These are phyloP conservation scores for Linderina pennispora DNA, from an alignment of 192 early-diverging fungal species.

Conservation along the genomic window DNA sequence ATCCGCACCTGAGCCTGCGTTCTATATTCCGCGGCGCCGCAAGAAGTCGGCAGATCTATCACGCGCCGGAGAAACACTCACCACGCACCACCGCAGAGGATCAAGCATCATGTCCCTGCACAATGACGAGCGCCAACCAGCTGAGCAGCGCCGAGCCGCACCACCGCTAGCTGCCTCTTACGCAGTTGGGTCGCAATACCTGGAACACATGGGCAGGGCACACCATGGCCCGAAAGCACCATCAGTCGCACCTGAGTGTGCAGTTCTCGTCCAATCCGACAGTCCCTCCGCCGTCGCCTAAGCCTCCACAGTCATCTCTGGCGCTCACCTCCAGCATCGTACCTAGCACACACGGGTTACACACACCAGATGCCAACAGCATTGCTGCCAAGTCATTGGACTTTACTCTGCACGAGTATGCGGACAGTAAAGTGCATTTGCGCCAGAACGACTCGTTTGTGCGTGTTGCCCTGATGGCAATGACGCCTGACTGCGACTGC, in stretches of 20 bases:
- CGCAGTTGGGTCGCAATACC: constrained; percentile 9
- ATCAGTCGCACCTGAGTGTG: neutral
- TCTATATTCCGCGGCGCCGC: too few relatives aligned
- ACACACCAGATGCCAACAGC: too few relatives aligned
- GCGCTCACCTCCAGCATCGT: too few relatives aligned
- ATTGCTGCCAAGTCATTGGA: constrained; percentile 9
- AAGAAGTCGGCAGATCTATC: too few relatives aligned
- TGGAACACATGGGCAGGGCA: neutral
- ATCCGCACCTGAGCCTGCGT: constrained; percentile 34
- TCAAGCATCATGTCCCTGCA: too few relatives aligned
- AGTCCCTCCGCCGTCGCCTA: neutral
- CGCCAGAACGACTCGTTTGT: constrained; percentile 28
- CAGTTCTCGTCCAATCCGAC: neutral
- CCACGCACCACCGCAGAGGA: too few relatives aligned
- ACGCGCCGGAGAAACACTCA: too few relatives aligned
- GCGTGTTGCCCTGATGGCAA: constrained; percentile 38
- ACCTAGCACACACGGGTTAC: too few relatives aligned
- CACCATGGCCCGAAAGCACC: neutral
- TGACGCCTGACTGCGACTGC: constrained; percentile 36
- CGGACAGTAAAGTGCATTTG: constrained; percentile 29
- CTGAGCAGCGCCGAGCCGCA: too few relatives aligned
- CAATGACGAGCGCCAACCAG: too few relatives aligned
- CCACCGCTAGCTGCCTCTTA: constrained; percentile 13
- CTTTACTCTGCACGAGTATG: constrained; percentile 29
- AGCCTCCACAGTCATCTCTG: neutral